Percentiles rank a stretch among this genome's conserved stretches.
These are phyloP conservation scores for Endotrypanum monterogeii DNA, from an alignment of 208 protist genomes.

Conservation along the genomic window DNA sequence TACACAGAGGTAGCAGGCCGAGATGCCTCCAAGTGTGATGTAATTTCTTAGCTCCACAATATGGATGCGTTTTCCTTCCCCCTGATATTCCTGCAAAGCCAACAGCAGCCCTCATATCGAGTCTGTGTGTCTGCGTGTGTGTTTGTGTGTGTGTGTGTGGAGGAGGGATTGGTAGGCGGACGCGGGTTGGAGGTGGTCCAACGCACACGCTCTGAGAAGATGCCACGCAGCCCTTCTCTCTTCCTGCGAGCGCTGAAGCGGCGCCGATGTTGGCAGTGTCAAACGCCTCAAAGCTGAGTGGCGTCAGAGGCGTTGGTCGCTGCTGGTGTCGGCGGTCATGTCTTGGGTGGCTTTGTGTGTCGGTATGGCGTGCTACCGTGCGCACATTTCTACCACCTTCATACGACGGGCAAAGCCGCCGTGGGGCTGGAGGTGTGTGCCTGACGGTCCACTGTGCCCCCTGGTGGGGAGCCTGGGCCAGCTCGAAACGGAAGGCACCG, in stretches of 20 bases:
- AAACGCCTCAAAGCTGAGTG: too few relatives aligned
- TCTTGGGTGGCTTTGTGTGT: not conserved
- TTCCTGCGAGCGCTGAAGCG: not conserved
- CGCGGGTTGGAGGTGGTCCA: not conserved
- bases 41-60: not conserved
- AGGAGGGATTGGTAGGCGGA: too few relatives aligned
- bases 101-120: not conserved
- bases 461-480: too few relatives aligned
- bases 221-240: not conserved
- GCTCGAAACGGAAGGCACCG: too few relatives aligned
- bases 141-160: not conserved
- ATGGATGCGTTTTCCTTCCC: not conserved
- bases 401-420: not conserved
- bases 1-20: constrained; percentile 12
- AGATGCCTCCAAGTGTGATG: not conserved
- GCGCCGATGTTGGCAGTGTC: not conserved
- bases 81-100: constrained; percentile 1
- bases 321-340: not conserved
- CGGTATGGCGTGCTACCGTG: not conserved
- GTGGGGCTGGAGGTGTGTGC: not conserved
- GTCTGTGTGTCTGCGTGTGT: too few relatives aligned
- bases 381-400: not conserved
- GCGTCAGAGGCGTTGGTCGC: not conserved
- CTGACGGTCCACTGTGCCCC: not conserved
- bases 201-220: not conserved